Conservation (phyloP, 2,329 filamentous ascomycete genomes). For the Neonectria coccinea region DNA sequence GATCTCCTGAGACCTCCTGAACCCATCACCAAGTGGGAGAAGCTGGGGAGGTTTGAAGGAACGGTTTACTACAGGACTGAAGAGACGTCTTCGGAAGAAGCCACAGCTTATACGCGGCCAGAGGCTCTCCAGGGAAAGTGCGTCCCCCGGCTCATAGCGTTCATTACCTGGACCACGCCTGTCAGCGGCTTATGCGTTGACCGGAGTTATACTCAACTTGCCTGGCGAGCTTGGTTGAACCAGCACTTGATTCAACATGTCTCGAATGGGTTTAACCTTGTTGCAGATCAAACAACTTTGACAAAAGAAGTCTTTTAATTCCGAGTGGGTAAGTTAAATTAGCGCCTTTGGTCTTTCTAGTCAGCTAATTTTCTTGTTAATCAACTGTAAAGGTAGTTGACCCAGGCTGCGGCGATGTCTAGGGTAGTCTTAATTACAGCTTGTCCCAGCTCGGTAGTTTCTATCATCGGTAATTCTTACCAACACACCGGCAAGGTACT, state of each 20-base stretch:
- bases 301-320: no score
- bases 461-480: no score
- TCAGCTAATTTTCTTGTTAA: no score
- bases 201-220: neutral
- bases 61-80: neutral
- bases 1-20: neutral
- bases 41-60: neutral
- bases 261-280: neutral
- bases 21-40: neutral
- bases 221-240: neutral
- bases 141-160: neutral
- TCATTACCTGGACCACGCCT: neutral
- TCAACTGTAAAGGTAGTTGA: no score
- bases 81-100: neutral
- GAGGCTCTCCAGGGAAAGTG: neutral
- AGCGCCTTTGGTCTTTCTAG: no score
- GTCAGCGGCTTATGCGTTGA: neutral
- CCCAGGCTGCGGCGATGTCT: no score
- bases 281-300: neutral
- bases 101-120: neutral
- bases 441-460: no score
- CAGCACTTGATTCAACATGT: neutral
- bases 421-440: no score
- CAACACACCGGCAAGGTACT: no score
- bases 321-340: no score